Base-by-base conservation (phyloP, 2,329 filamentous ascomycete species). In the Penicillium sp. region DNA sequence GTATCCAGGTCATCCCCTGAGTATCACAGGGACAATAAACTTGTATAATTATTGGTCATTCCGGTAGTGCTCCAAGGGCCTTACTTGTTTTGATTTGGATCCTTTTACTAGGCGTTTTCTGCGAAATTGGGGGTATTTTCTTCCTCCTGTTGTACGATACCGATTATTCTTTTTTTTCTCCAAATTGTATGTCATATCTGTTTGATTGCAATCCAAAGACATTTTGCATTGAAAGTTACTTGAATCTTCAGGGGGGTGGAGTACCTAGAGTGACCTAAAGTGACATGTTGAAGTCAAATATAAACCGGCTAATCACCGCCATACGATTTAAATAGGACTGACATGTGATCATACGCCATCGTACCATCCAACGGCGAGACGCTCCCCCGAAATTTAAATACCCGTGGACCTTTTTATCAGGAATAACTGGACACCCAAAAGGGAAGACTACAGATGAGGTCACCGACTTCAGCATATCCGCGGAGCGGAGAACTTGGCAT, bases 1-100 rank as follows among this genome's bases (percentile, higher is more conserved):
- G 90, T 16, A 83, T 94, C 55, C 79, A 83, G 47, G 84, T 94
- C 40, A 82, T 89, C 57, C 82, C 87, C 60, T 92, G 64, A 71
- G 56, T 34, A 34, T 29, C 16, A 29, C 11, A 21, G n/a, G 27
- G 25, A 46, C 33, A 38, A 25, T 21, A 34, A 5, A 52, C 16
- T 52, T 56, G 54, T 56, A 56, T 57, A 47, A 53, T 57, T 47
- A 57, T 41, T 38, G 34, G n/a, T 36, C 38, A 44, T 45, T 33
- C 29, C n/a, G 16, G 19, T 23, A 41, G 48, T 33, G 34, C 25
- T 34, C n/a, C 43, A 27, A 47, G 41, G 39, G 36, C 34, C 29
- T 29, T 56, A 31, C 39, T 53, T 45, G 33, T 56, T 53, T 47
- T 53, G 43, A 54, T 29, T 47, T 50, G 33, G 41, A 41, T 47